These are phyloP conservation scores for Auxenochlorella protothecoides DNA, from an alignment of 139 green algal genomes.

Conservation along the genomic window DNA sequence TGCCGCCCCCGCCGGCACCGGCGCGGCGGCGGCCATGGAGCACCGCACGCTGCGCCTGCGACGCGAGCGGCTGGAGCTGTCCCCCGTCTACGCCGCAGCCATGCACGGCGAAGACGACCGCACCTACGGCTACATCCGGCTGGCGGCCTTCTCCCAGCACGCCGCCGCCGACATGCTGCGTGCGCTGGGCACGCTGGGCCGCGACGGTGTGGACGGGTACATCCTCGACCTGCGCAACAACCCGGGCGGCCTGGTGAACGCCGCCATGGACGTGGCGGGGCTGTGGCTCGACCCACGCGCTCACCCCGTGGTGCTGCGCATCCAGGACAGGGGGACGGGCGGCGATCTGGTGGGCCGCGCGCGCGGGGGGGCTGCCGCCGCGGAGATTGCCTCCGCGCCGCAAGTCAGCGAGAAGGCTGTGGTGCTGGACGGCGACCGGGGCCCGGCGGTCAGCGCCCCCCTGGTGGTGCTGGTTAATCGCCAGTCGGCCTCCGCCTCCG, in stretches of 20 bases:
- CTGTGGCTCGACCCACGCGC: slow-evolving; percentile 47
- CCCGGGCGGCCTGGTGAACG: slow-evolving; percentile 75
- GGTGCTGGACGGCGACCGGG: slow-evolving; percentile 12
- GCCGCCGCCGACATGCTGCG: slow-evolving; percentile 53
- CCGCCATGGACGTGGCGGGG: slow-evolving; percentile 52
- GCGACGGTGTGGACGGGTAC: slow-evolving; percentile 56
- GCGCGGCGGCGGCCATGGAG: not conserved
- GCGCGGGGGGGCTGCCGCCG: slow-evolving; percentile 6
- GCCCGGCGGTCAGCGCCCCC: slow-evolving; percentile 36
- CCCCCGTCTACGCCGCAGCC: slow-evolving; percentile 56
- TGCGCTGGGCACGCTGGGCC: too few species aligned
- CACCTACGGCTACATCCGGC: slow-evolving; percentile 69
- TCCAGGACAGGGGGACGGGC: not conserved
- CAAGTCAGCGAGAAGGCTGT: not conserved
- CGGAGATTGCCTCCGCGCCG: not conserved
- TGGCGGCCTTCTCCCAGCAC: slow-evolving; percentile 73
- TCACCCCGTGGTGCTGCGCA: not conserved
- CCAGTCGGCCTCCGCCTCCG: slow-evolving; percentile 57
- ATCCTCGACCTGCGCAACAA: slow-evolving; percentile 93
- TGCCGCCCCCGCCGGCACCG: not conserved
- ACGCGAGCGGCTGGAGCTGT: slow-evolving; percentile 66
- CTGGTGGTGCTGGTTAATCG: slow-evolving; percentile 83
- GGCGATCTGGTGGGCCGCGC: not conserved
- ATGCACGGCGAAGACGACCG: slow-evolving; percentile 20
- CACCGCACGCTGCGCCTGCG: slow-evolving; percentile 23